Base-by-base conservation (phyloP, 371 early-diverging fungal species). In the Circinella minor region DNA sequence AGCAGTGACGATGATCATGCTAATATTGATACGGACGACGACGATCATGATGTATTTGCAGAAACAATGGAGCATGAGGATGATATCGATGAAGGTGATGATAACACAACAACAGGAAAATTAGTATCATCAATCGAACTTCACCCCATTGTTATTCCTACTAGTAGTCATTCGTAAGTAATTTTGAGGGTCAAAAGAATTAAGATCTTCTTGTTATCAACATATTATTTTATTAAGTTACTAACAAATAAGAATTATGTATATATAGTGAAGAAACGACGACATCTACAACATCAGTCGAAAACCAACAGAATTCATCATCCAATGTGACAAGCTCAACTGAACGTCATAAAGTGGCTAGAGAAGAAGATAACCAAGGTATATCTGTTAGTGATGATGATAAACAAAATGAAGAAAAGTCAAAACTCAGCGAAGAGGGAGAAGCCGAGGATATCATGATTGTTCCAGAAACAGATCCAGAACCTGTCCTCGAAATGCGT, bases 31-130 rank as follows among this genome's bases (percentile, higher is more conserved):
- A 85, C 77, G 0, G 79, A 81, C 17, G 83, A 81, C 18, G 79
- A 68, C 17, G 88, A 82, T 36, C 80, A 78, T 20, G 83, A 83
- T 4, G 79, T 77, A 17, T 85, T 79, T 2, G 78, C 77, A 4
- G 77, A 80, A 55, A 69, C 77, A 66, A 77, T 77, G 27, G 81
- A 80, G 68, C 75, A 73, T 13, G 77, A 74, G 80, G 78, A 75
- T 48, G 66, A 70, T 14, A 34, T 73, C 8, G 61, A 71, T 43
- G 43, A 57, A 13, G 34, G 57, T 13, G 57, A 57, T 10, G 34
- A 4, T 17, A 11, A 15, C 38, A n/a, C 51, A 4, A 51, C 51
- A 51, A 7, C 43, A 3, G 9, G 15, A 51, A n/a, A 51, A 51
- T 5, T 51, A 15, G n/a, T 3, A 51, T n/a, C 51, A 13, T 51